Evolutionary conservation across 2,329 filamentous ascomycete species (phyloP).

Genomic region (Ceratocystis diversiconidia): DNA sequence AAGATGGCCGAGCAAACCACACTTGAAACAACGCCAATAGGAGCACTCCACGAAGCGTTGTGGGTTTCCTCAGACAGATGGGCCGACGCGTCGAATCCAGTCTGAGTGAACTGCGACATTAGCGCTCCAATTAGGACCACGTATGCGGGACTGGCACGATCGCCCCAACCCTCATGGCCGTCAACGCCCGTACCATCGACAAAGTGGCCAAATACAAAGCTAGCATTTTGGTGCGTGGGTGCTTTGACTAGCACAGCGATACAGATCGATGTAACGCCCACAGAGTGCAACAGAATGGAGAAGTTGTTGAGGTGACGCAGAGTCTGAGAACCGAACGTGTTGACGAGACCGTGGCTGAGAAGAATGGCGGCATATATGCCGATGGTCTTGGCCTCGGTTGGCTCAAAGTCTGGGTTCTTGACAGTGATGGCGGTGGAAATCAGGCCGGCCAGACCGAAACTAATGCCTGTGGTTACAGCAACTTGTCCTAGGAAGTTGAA

Average conservation of each 20-base stretch:
- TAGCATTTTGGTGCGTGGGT: slow-evolving; percentile 39
- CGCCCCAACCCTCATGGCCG: slow-evolving; percentile 36
- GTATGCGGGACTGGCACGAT: slow-evolving; percentile 39
- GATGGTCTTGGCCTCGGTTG: slow-evolving; percentile 29
- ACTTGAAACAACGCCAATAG: slow-evolving; percentile 42
- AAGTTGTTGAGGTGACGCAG: slow-evolving; percentile 43
- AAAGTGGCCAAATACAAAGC: slow-evolving; percentile 41
- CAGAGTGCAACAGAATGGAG: slow-evolving; percentile 40
- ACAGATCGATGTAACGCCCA: slow-evolving; percentile 37
- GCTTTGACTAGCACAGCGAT: slow-evolving; percentile 44
- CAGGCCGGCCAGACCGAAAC: slow-evolving; percentile 29
- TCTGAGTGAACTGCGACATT: slow-evolving; percentile 37
- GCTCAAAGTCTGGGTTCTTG: slow-evolving; percentile 26
- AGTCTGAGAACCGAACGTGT: slow-evolving; percentile 43
- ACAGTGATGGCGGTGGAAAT: slow-evolving; percentile 28
- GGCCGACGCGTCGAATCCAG: slow-evolving; percentile 41
- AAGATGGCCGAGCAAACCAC: slow-evolving; percentile 42
- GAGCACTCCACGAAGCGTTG: slow-evolving; percentile 42
- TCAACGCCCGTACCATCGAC: slow-evolving; percentile 37
- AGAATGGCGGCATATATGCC: slow-evolving; percentile 47
- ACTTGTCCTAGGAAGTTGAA: slow-evolving; percentile 31
- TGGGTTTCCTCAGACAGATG: slow-evolving; percentile 44
- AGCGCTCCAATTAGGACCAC: slow-evolving; percentile 40
- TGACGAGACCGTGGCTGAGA: slow-evolving; percentile 39
- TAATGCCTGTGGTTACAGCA: slow-evolving; percentile 31